A percentile compares a stretch with the other conserved stretches of the same genome.
Evolutionary conservation across 2,329 filamentous ascomycete species (phyloP).

Genomic region (Cladosporium phlei): DNA sequence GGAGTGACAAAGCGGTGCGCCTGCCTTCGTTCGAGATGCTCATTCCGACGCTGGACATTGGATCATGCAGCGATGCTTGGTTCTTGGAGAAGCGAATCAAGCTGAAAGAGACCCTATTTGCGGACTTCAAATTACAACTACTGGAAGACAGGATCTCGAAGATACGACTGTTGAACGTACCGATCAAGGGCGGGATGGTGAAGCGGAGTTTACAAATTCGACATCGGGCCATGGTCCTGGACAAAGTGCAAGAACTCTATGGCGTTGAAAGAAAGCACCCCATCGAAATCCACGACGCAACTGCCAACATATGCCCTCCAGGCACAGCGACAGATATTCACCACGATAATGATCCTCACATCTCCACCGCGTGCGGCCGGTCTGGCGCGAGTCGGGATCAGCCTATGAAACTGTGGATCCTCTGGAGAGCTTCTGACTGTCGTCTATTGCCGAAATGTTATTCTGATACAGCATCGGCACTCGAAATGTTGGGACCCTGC

Average conservation of each 20-base stretch:
- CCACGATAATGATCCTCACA: neutral
- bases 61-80: neutral
- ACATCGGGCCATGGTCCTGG: neutral
- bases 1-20: neutral
- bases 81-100: neutral
- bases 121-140: neutral
- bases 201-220: neutral
- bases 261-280: neutral
- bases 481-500: neutral
- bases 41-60: neutral
- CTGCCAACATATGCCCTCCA: neutral
- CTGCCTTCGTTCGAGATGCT: neutral
- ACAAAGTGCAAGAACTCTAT: neutral
- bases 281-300: neutral
- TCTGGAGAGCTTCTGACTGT: neutral
- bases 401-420: neutral
- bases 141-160: neutral
- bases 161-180: slow-evolving; percentile 1
- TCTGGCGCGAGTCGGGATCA: neutral
- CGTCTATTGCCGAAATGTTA: neutral
- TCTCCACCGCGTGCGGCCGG: neutral
- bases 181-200: neutral
- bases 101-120: neutral
- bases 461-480: neutral
- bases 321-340: neutral